Percentiles rank a stretch among this genome's conserved stretches.
Conservation (phyloP, 2,329 filamentous ascomycete species). For the Cladophialophora yegresii region DNA sequence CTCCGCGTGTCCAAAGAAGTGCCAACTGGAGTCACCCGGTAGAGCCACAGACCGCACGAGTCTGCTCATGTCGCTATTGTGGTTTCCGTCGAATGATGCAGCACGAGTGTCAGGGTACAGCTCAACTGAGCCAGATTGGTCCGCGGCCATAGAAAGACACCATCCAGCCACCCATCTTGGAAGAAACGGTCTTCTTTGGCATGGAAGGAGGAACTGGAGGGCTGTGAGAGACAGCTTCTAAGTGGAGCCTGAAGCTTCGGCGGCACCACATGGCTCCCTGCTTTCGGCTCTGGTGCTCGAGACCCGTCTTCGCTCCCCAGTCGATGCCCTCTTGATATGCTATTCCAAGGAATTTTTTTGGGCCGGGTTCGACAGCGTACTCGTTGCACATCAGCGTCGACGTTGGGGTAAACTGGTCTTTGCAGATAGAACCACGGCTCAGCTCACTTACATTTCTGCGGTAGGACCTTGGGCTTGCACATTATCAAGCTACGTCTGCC, state of each 20-base stretch:
- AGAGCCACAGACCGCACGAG: neutral
- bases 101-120: neutral
- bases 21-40: neutral
- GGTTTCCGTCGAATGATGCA: neutral
- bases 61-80: neutral
- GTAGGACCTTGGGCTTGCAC: conserved; percentile 22
- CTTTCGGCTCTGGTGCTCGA: neutral
- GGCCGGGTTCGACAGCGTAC: neutral
- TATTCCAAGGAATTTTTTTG: neutral
- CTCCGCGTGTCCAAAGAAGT: neutral
- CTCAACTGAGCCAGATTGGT: neutral
- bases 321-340: neutral
- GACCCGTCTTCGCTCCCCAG: neutral
- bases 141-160: neutral
- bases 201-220: neutral
- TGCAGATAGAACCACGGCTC: neutral
- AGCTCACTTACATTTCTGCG: neutral
- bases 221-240: neutral
- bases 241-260: neutral
- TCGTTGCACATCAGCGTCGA: conserved; percentile 20
- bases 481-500: conserved; percentile 19
- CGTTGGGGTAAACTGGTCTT: conserved; percentile 17
- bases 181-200: neutral
- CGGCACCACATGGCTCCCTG: neutral
- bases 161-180: neutral